Conservation (phyloP, 148 eudicot species). For the Salicornia ramosissima region DNA sequence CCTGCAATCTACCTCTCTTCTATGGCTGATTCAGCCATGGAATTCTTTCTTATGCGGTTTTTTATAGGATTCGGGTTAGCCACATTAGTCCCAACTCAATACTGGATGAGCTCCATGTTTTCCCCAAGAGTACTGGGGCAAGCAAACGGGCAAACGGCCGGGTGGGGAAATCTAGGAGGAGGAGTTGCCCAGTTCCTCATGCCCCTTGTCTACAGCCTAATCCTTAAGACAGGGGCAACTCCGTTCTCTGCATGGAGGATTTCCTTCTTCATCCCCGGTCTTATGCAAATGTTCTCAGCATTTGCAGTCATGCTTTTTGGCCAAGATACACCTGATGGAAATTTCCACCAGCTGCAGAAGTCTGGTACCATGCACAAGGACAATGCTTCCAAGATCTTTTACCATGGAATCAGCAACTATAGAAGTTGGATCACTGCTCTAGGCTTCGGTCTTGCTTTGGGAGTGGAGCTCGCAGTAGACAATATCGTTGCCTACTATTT, state of each 20-base stretch:
- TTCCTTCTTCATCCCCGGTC: slow-evolving; percentile 59
- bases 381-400: slow-evolving; percentile 28
- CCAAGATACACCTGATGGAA: slow-evolving; percentile 31
- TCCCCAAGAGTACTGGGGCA: no score
- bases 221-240: slow-evolving; percentile 30
- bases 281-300: slow-evolving; percentile 54
- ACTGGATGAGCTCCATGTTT: no score
- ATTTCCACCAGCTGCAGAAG: slow-evolving; percentile 39
- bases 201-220: slow-evolving; percentile 60
- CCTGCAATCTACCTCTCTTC: no score
- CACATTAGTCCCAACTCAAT: no score
- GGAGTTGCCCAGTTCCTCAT: slow-evolving; percentile 47
- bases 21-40: no score
- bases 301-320: slow-evolving; percentile 50
- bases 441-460: slow-evolving; percentile 65
- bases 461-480: slow-evolving; percentile 60
- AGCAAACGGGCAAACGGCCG: no score
- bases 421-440: slow-evolving; percentile 60
- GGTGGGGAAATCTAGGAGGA: no score
- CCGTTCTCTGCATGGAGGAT: slow-evolving; percentile 68
- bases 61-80: no score
- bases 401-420: slow-evolving; percentile 40
- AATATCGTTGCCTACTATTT: slow-evolving; percentile 25
- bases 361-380: slow-evolving; percentile 48
- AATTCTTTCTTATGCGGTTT: no score